phyloP scores from a whole-genome alignment of 2,329 filamentous ascomycete genomes.

The Furcasterigmium sp. region DNA sequence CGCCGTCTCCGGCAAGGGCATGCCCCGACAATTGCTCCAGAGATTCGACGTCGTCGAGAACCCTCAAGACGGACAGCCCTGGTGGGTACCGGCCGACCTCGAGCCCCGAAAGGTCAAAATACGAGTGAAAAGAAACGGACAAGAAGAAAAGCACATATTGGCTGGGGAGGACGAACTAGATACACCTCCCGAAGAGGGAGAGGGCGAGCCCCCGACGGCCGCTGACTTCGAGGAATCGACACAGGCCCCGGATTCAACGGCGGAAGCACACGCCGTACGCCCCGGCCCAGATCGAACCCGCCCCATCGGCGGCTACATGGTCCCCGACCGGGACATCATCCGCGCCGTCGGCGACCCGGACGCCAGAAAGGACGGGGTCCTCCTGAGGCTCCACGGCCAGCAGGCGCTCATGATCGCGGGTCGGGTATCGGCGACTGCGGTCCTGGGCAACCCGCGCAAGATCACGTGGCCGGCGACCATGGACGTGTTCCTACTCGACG shows the following conservation, averaged over 20 bases:
- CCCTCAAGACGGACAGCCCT: slow-evolving; percentile 45
- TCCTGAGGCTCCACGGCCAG: background rate
- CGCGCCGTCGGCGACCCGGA: background rate
- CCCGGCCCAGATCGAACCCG: too few species aligned
- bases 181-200: background rate
- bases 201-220: slow-evolving; percentile 1
- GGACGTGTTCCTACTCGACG: slow-evolving; percentile 43
- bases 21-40: slow-evolving; percentile 61
- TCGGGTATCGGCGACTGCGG: slow-evolving; percentile 11
- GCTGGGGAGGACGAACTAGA: background rate
- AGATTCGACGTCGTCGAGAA: slow-evolving; percentile 52
- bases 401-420: slow-evolving; percentile 3
- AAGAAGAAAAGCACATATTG: too few species aligned
- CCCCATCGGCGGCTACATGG: slow-evolving; percentile 5
- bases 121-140: too few species aligned
- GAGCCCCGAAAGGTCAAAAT: too few species aligned
- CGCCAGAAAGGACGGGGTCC: background rate
- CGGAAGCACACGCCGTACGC: too few species aligned
- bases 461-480: slow-evolving; percentile 42
- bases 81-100: slow-evolving; percentile 45
- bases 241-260: too few species aligned
- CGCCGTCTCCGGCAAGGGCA: slow-evolving; percentile 33
- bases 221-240: background rate
- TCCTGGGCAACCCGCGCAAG: slow-evolving; percentile 18
- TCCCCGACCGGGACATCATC: slow-evolving; percentile 2